Base-by-base conservation (phyloP, 2,329 filamentous ascomycete species). In the Whalleya microplaca region DNA sequence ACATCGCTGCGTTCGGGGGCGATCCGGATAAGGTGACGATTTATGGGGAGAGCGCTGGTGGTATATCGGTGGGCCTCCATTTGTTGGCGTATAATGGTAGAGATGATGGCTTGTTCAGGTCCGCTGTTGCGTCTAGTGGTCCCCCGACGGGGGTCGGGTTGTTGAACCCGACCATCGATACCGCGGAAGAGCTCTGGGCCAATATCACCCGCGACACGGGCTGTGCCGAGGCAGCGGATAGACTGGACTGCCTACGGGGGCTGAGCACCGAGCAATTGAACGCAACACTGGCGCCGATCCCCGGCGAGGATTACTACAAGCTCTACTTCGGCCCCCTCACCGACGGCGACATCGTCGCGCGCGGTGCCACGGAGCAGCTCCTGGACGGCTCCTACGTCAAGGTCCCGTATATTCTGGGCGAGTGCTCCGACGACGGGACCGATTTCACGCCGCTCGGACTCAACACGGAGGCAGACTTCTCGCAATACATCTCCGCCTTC, bases 41-140 rank as follows among this genome's bases (percentile, higher is more conserved):
- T 41, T 79, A 72, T 69, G 78, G 76, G n/a, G 75, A 80, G 64
- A 76, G 72, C 3, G 77, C 78, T 0, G 77, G 78, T 14, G 77
- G 65, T 29, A 73, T 71, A 44, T 74, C 71, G 2, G 74, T 80
- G 2, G 74, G 75, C 5, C 64, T 67, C 12, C 78, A 80, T 42
- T 67, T 79, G 1, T 67, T 74, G 12, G 76, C 77, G 3, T 80
- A 78, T 53, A 73, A 73, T 14, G 78, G 78, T 3, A 66, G 76
- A 42, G 73, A 80, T 53, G 77, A 81, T 51, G 67, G 69, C 0
- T 71, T 83, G 2, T 83, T 82, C 63, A 70, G 75, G 5, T 74
- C 63, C 6, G 78, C 71, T 2, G 80, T 81, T 23, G 71, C 81
- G 54, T 79, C 75, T 5, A 42, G 49, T 21, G 49, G 49, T 7